These are phyloP conservation scores for Pseudonitzschia multiseries DNA, from an alignment of 108 stramenopile genomes.

Conservation along the genomic window DNA sequence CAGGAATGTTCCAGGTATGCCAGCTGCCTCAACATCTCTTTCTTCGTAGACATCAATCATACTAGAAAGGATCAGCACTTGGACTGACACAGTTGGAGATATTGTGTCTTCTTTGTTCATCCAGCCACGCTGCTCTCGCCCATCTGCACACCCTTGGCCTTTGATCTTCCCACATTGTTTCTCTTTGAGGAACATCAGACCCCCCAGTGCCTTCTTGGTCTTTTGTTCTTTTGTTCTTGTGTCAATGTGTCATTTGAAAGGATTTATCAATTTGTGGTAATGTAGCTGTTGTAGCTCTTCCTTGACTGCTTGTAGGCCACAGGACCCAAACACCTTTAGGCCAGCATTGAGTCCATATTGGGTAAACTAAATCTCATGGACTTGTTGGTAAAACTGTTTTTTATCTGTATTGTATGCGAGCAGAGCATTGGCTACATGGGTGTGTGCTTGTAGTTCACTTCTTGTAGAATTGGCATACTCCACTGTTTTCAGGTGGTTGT, in stretches of 20 bases:
- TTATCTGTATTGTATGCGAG: too few species aligned
- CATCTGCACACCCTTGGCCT: too few species aligned
- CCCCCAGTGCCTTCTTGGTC: conserved; percentile 14
- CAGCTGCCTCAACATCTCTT: background rate
- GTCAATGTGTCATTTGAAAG: conserved; percentile 22
- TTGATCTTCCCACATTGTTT: conserved; percentile 28
- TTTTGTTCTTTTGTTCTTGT: conserved; percentile 6
- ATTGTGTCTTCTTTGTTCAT: too few species aligned
- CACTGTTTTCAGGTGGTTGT: too few species aligned
- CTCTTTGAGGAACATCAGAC: conserved; percentile 41
- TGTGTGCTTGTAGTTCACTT: too few species aligned
- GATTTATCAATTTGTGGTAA: conserved; percentile 28
- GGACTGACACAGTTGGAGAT: too few species aligned
- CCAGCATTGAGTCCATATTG: conserved; percentile 16
- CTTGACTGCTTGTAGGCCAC: conserved; percentile 24
- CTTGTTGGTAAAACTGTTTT: too few species aligned
- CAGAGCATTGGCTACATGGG: too few species aligned
- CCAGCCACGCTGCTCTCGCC: too few species aligned
- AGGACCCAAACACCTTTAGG: conserved; percentile 32
- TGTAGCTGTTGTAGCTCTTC: conserved; percentile 53
- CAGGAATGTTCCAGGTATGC: conserved; percentile 23
- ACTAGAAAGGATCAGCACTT: background rate
- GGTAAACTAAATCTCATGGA: background rate
- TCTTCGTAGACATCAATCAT: background rate
- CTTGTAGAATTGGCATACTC: too few species aligned